These are phyloP conservation scores for Citrus inodora DNA, from an alignment of 345 rosid species.

Conservation along the genomic window DNA sequence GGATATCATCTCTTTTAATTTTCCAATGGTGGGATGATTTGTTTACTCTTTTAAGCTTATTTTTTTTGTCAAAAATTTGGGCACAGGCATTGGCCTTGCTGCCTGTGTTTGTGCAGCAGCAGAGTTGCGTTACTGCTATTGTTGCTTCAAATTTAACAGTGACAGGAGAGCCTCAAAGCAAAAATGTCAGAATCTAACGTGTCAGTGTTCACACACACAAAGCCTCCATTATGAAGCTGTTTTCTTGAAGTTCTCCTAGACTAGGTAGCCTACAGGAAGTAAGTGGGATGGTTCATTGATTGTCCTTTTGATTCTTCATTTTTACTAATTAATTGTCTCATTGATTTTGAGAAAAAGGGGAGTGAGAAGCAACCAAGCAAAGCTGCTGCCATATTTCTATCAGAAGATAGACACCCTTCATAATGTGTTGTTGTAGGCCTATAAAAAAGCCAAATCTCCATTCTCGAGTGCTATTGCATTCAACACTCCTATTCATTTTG, in stretches of 20 bases:
- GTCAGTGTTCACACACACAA: not conserved
- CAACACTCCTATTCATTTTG: no score
- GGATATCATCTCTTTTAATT: not conserved
- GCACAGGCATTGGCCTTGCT: not conserved
- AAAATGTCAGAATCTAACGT: not conserved
- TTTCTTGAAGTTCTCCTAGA: not conserved
- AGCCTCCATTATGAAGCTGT: not conserved
- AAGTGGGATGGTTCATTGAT: no score
- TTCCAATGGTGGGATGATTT: not conserved
- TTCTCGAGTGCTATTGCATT: no score
- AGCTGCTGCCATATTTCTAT: no score
- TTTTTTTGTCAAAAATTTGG: not conserved
- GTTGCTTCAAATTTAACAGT: conserved; percentile 1
- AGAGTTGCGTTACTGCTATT: not conserved
- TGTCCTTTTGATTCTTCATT: no score
- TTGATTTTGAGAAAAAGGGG: no score
- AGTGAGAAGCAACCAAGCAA: no score
- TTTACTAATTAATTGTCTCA: no score
- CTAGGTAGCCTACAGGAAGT: not conserved
- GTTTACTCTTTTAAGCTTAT: not conserved
- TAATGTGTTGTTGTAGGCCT: no score
- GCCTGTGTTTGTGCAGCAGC: not conserved
- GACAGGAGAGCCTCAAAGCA: not conserved
- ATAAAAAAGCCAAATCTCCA: no score
- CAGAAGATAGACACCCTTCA: no score